Percentiles rank a stretch among this genome's conserved stretches.
phyloP scores from a whole-genome alignment of 352 stramenopile species.

The Phytopythium delawarense region DNA sequence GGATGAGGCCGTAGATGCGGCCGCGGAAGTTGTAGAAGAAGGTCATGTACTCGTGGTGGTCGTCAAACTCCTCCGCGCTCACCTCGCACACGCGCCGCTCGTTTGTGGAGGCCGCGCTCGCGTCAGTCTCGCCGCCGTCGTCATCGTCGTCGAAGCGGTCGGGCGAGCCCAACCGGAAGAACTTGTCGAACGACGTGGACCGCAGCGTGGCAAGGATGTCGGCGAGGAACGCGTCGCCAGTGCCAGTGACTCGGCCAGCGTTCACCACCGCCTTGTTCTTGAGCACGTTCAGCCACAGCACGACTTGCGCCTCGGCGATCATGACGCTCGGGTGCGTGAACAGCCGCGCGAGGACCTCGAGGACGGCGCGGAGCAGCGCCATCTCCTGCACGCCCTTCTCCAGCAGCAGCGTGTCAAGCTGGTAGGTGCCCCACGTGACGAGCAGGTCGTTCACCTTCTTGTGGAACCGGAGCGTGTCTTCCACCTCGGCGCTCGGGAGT shows the following conservation, averaged over 20 bases:
- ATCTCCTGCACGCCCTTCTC: conserved; percentile 45
- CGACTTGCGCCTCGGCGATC: conserved; percentile 64
- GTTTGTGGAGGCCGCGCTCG: neutral
- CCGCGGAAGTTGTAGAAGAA: conserved; percentile 82
- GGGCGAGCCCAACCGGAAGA: conserved; percentile 72
- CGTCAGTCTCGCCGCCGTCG: conserved; percentile 16
- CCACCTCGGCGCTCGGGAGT: conserved; percentile 33
- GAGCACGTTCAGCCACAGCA: conserved; percentile 67
- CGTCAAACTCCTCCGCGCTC: conserved; percentile 67
- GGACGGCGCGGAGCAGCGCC: conserved; percentile 34
- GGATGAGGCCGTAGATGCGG: conserved; percentile 72
- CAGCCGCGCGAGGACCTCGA: conserved; percentile 47
- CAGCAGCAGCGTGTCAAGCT: conserved; percentile 51
- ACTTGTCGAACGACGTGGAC: conserved; percentile 70
- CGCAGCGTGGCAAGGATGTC: conserved; percentile 45
- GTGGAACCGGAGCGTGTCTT: conserved; percentile 56
- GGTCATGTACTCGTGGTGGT: conserved; percentile 60
- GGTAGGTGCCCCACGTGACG: conserved; percentile 62
- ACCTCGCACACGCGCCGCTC: conserved; percentile 24
- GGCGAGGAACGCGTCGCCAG: conserved; percentile 25
- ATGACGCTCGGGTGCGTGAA: conserved; percentile 69
- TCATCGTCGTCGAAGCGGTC: conserved; percentile 38
- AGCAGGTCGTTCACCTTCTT: conserved; percentile 77
- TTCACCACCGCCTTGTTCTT: conserved; percentile 67
- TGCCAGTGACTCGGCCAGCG: conserved; percentile 6